These are phyloP conservation scores for Syzygium jambos DNA, from an alignment of 345 rosid genomes.

Conservation along the genomic window DNA sequence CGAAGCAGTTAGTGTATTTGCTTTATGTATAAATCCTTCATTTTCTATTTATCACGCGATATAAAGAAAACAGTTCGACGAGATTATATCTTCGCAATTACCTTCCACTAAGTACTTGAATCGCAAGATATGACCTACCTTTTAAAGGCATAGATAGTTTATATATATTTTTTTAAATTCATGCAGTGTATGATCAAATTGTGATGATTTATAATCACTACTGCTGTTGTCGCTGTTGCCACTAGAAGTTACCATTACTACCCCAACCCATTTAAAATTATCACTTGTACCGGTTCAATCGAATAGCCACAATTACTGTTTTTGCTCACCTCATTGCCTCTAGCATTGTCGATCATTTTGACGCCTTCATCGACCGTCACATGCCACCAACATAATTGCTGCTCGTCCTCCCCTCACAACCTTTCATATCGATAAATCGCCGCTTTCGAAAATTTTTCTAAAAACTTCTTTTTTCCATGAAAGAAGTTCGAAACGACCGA, in stretches of 20 bases:
- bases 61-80: neutral
- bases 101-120: neutral
- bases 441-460: neutral
- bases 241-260: neutral
- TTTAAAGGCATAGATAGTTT: neutral
- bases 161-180: neutral
- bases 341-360: neutral
- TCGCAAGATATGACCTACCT: neutral
- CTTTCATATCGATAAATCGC: neutral
- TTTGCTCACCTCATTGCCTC: neutral
- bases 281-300: neutral
- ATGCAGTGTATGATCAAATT: neutral
- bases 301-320: neutral
- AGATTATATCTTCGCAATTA: neutral
- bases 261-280: neutral
- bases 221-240: rapidly evolving
- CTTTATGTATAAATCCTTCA: neutral
- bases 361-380: neutral
- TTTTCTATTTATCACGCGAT: neutral
- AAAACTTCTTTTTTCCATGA: neutral
- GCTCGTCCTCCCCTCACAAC: neutral
- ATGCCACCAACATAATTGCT: neutral
- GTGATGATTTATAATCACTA: neutral
- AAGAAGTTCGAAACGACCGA: neutral
- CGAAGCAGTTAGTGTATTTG: neutral